Percentiles rank a stretch among this genome's conserved stretches.
phyloP scores from a whole-genome alignment of 2,329 filamentous ascomycete genomes.

The Talaromyces sp. region DNA sequence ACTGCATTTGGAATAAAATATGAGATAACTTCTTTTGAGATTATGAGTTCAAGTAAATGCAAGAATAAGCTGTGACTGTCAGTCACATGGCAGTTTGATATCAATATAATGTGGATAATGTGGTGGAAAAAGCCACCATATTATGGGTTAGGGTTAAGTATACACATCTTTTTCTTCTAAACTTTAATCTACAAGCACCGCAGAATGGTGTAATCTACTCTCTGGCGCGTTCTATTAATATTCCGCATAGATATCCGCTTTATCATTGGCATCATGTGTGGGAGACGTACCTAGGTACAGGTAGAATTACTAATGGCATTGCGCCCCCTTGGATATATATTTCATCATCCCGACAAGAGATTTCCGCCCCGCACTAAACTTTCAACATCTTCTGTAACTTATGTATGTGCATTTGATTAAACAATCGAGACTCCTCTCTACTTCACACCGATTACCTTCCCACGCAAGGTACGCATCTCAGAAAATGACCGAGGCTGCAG shows the following conservation, averaged over 20 bases:
- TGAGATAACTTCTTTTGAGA: no score
- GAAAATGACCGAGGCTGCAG: constrained; percentile 44
- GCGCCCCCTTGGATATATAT: not conserved
- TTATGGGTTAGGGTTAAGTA: not conserved
- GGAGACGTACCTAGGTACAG: no score
- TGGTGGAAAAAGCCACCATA: not conserved
- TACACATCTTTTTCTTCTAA: no score
- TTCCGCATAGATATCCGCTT: not conserved
- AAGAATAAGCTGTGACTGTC: no score
- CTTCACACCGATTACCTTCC: no score
- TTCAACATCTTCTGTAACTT: not conserved
- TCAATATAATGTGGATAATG: not conserved
- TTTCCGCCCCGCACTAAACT: not conserved
- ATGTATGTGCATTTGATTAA: not conserved
- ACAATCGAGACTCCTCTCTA: not conserved
- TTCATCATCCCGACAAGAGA: not conserved
- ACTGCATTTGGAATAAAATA: not conserved
- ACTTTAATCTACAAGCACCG: not conserved
- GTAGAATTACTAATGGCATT: not conserved
- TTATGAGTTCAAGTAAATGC: no score
- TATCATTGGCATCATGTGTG: not conserved
- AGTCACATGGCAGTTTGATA: not conserved
- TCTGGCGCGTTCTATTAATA: not conserved
- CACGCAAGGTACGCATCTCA: not conserved
- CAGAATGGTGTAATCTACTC: not conserved